Base-by-base conservation (phyloP, 2,329 filamentous ascomycete species). In the Penicillium capsulatum region DNA sequence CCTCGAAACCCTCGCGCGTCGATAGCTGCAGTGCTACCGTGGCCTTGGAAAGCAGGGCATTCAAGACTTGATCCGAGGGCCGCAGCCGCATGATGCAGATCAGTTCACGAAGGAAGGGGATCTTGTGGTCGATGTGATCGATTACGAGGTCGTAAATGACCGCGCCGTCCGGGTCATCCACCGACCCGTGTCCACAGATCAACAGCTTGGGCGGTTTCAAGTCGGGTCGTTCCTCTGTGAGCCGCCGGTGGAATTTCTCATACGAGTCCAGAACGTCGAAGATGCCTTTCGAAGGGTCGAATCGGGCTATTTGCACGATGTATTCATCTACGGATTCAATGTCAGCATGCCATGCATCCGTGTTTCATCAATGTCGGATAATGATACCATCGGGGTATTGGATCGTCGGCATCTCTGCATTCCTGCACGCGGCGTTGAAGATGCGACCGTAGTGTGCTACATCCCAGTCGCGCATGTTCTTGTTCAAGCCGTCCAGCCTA, bases 221-320 rank as follows among this genome's bases (percentile, higher is more conserved):
- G 2, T 73, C 63, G 2, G 73, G 51, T 0, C 60, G 57, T 22
- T 69, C 67, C 9, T 72, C 64, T 40, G 76, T 70, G 38, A 81
- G 72, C 35, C 81, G 76, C 5, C 73, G 70, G 38, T 76, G 77
- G 59, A 91, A 84, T 54, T 84, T 79, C 28, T 81, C 83, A 48
- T 90, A 92, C 1, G 83, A 77, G 46, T 84, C 79, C 40, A 92
- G 76, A 6, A 89, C 83, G 36, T 86, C 83, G 0, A 83, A 79
- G 29, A 91, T 88, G 7, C 86, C 86, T 66, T 91, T 92, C 32
- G 85, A 80, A 0, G 86, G 86, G 51, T 92, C 86, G 59, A 92
- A 92, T 14, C 86, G 82, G 1, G 86, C 84, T 17, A 91, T 79
- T 59, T 92, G 86, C 4, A 84, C 75, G 51, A 92, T 86, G 62